phyloP scores from a whole-genome alignment of 441 rosid species.

The Flueggea neowawraea region DNA sequence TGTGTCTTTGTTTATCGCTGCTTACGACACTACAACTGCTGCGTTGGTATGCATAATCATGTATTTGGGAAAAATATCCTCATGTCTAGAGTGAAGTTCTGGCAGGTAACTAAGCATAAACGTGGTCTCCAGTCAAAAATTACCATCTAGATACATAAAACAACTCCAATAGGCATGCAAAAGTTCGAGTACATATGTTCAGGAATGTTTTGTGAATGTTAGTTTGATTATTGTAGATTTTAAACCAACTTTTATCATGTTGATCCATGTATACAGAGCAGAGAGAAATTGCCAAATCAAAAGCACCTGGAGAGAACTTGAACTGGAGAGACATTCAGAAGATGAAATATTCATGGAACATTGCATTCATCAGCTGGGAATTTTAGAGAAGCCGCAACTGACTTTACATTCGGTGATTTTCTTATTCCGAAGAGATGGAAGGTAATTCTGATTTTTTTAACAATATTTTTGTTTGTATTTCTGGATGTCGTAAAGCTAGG shows the following conservation, averaged over 20 bases:
- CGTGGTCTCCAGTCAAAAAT: no score
- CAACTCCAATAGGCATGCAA: no score
- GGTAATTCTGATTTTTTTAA: conserved; percentile 16
- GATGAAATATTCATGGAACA: conserved; percentile 49
- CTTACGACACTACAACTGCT: conserved; percentile 30
- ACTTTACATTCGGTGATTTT: conserved; percentile 32
- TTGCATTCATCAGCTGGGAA: conserved; percentile 46
- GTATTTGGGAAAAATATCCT: conserved; percentile 31
- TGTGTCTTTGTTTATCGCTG: conserved; percentile 29
- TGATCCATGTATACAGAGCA: conserved; percentile 20
- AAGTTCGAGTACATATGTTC: no score
- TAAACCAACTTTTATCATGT: no score
- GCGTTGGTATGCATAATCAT: conserved; percentile 31
- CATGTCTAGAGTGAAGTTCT: conserved; percentile 25
- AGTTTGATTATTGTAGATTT: no score
- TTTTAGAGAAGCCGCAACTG: conserved; percentile 36
- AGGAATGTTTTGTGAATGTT: no score
- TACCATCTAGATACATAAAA: no score
- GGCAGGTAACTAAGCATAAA: conserved; percentile 11
- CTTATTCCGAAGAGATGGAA: conserved; percentile 55
- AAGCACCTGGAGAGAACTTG: conserved; percentile 22
- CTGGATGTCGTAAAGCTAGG: no score
- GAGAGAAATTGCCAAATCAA: conserved; percentile 28
- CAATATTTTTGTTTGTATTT: no score
- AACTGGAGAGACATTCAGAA: conserved; percentile 40